phyloP scores from a whole-genome alignment of 164 flowering plant species.

The Nelumbo lutea region DNA sequence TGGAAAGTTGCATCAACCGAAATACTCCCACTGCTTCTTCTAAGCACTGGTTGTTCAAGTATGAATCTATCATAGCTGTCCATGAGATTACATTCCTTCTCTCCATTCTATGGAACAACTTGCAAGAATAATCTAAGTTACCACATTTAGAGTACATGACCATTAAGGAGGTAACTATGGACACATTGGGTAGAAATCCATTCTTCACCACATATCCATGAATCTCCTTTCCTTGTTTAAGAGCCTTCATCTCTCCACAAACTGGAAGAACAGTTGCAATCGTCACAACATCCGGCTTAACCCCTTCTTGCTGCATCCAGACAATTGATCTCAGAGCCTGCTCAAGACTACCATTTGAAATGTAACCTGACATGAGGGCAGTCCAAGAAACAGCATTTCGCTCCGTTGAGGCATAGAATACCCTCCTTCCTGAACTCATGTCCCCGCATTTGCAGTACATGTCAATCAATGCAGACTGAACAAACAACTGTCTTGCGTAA shows the following conservation, averaged over 20 bases:
- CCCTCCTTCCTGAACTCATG: slow-evolving; percentile 57
- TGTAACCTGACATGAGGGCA: slow-evolving; percentile 78
- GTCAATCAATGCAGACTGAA: slow-evolving; percentile 72
- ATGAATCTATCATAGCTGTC: slow-evolving; percentile 89
- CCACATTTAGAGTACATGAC: slow-evolving; percentile 82
- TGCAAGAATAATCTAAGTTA: slow-evolving; percentile 32
- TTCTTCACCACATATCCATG: slow-evolving; percentile 67
- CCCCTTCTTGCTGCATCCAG: slow-evolving; percentile 97
- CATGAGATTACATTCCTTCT: slow-evolving; percentile 66
- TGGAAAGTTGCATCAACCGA: slow-evolving; percentile 66
- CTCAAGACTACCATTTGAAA: slow-evolving; percentile 59
- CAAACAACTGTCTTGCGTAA: slow-evolving; percentile 44
- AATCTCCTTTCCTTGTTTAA: slow-evolving; percentile 68
- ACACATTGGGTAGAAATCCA: slow-evolving; percentile 58
- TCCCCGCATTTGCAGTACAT: slow-evolving; percentile 90
- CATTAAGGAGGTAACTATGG: slow-evolving; percentile 69
- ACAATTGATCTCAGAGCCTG: slow-evolving; percentile 71
- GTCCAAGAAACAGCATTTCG: slow-evolving; percentile 87
- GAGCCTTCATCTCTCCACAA: slow-evolving; percentile 57
- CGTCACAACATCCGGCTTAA: slow-evolving; percentile 82
- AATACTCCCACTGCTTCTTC: slow-evolving; percentile 52
- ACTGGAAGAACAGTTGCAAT: slow-evolving; percentile 81
- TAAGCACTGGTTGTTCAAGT: slow-evolving; percentile 31
- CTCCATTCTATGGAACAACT: slow-evolving; percentile 53
- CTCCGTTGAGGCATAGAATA: slow-evolving; percentile 51